A percentile compares a stretch with the other conserved stretches of the same genome.
Conservation (phyloP, 164 flowering plant genomes). For the Santalum album region DNA sequence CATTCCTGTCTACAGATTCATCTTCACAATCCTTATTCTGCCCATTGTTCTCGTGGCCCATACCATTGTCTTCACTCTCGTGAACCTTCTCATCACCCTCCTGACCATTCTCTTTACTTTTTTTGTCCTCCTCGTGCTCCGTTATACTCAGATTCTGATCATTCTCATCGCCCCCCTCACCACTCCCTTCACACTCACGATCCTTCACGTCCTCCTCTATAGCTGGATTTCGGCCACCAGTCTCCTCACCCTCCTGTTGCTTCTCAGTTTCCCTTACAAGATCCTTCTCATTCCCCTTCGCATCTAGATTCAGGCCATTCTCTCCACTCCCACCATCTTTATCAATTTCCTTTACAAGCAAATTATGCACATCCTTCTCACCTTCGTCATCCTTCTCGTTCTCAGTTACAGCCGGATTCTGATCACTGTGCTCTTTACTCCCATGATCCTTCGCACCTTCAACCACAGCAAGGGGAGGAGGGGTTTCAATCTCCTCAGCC, state of each 20-base stretch:
- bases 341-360: too few relatives aligned
- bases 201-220: neutral
- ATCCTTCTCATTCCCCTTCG: constrained; percentile 8
- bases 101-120: neutral
- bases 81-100: neutral
- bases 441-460: too few relatives aligned
- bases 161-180: too few relatives aligned
- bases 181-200: too few relatives aligned
- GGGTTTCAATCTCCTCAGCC: constrained; percentile 10
- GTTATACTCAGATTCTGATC: neutral
- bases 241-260: too few relatives aligned
- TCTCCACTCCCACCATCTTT: too few relatives aligned
- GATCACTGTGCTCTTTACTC: too few relatives aligned
- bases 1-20: constrained; percentile 4
- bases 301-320: constrained; percentile 2
- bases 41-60: constrained; percentile 1
- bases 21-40: constrained; percentile 6
- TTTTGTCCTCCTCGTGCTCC: neutral
- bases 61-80: neutral
- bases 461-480: neutral
- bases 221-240: too few relatives aligned
- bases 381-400: too few relatives aligned
- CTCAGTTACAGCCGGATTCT: neutral
- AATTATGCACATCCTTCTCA: too few relatives aligned
- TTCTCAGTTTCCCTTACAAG: too few relatives aligned